These are phyloP conservation scores for Amanita inopinata DNA, from an alignment of 768 basidiomycete species.

Conservation along the genomic window DNA sequence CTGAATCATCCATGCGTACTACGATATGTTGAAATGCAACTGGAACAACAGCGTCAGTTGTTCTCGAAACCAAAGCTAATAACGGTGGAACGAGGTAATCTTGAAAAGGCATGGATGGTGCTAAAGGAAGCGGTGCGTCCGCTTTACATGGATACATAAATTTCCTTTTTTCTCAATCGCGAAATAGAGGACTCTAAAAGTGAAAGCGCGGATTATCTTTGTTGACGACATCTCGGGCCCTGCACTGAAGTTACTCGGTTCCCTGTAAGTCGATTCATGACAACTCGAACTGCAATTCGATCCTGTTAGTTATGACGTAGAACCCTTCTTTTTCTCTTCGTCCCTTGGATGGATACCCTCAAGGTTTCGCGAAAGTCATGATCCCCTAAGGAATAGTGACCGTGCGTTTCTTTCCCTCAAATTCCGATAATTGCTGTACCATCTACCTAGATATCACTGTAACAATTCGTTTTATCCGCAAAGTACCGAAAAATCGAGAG, in stretches of 20 bases:
- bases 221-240: conserved; percentile 42
- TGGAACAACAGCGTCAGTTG: conserved; percentile 23
- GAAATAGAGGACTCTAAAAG: conserved; percentile 16
- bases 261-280: conserved; percentile 28
- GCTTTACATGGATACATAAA: conserved; percentile 10
- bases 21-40: conserved; percentile 30
- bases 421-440: not conserved
- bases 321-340: conserved; percentile 61
- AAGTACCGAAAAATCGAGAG: conserved; percentile 14
- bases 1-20: conserved; percentile 21
- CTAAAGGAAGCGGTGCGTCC: conserved; percentile 23
- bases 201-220: conserved; percentile 42
- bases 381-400: conserved; percentile 29
- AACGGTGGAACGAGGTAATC: conserved; percentile 12
- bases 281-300: too few species aligned
- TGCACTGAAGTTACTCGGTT: conserved; percentile 51
- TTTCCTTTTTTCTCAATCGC: not conserved
- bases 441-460: conserved; percentile 43
- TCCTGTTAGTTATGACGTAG: conserved; percentile 37
- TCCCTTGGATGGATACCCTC: conserved; percentile 61
- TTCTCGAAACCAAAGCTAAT: conserved; percentile 18
- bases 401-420: conserved; percentile 26
- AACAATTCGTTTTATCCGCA: conserved; percentile 43
- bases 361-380: conserved; percentile 42
- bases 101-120: conserved; percentile 26